Base-by-base conservation (phyloP, 257 asterid species). In the Ligustrum vulgare region DNA sequence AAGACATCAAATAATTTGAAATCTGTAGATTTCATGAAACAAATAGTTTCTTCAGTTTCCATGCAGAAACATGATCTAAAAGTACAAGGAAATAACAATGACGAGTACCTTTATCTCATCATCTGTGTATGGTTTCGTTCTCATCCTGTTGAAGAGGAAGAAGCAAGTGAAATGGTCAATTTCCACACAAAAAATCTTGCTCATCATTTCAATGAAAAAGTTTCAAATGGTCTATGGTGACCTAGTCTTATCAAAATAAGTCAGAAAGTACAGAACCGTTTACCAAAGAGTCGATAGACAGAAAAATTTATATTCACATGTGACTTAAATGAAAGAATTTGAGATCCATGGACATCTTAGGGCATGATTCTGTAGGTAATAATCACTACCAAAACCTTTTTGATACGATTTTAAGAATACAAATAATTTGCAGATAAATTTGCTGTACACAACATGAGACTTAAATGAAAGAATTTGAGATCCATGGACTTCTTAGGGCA, bases 61-160 rank as follows among this genome's bases (percentile, higher is more conserved):
- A 16, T 20, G 51, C 56, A 73, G 47, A 35, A 41, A 45, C 12
- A 79, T 31, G 56, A 73, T 78, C 13, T 2, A 41, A 13, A 45
- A 31, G 36, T 54, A 54, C 6, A 71, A 56, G 66, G 49, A 62
- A 47, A 73, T 34, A 65, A 60, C 65, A 76, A 36, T 12, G 47
- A 65, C 22, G 76, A 75, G 23, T 87, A 94, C 98, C 98, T 92
- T 94, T 74, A 94, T 92, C 84, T 93, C 97, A 23, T 85, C 86
- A 73, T 93, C 98, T 5, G 98, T 84, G 84, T 91, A 94, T 9
- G 99, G 98, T 28, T 83, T 83, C 70, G 82, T 81, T 87, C 97
- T 89, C 80, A 76, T 78, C 90, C 97, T 93, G 88, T 72, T 78
- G 79, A 74, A 41, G 32, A 54, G 76, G 51, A 79, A 72, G 18